Evolutionary conservation across 495 filamentous ascomycete species (phyloP).

Genomic region (Pyronema omphalodes): DNA sequence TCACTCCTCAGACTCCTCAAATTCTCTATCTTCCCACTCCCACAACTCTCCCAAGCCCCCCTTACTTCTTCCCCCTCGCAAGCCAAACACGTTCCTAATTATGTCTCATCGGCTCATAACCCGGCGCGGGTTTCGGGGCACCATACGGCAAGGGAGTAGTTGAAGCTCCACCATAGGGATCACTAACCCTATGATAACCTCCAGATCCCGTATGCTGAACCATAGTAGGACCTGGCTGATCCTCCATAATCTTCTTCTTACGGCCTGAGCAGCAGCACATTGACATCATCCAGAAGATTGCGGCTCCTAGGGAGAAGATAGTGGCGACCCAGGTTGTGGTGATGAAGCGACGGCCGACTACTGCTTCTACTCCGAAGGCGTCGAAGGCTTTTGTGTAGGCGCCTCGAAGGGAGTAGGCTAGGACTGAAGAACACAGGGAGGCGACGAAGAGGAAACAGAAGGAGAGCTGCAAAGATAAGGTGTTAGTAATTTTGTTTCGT

Average conservation of each 20-base stretch:
- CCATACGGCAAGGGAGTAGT: constrained; percentile 7
- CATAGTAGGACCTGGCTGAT: constrained; percentile 4
- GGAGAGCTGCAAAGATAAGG: constrained; percentile 28
- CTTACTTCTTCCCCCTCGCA: background rate
- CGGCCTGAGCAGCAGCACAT: constrained; percentile 60
- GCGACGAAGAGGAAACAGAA: constrained; percentile 44
- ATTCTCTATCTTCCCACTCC: no score
- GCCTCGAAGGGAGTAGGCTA: constrained; percentile 37
- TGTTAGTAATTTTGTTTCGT: constrained; percentile 27
- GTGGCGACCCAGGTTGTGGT: constrained; percentile 59
- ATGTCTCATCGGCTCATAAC: constrained; percentile 21
- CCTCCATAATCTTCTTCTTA: constrained; percentile 12
- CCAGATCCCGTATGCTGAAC: constrained; percentile 3
- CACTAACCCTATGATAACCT: constrained; percentile 17
- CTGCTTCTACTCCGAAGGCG: constrained; percentile 45
- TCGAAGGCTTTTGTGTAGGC: constrained; percentile 44
- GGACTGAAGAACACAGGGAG: constrained; percentile 40
- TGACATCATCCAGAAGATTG: constrained; percentile 77
- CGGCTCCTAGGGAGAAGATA: constrained; percentile 50
- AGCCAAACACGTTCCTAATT: background rate
- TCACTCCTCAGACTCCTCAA: no score
- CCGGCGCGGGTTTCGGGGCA: constrained; percentile 8
- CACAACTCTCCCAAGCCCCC: no score
- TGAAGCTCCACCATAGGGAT: constrained; percentile 12
- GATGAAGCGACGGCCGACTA: constrained; percentile 49